A percentile compares a stretch with the other conserved stretches of the same genome.
Conservation (phyloP, 2,329 filamentous ascomycete species). For the Cylindrodendrum hubeiense region DNA sequence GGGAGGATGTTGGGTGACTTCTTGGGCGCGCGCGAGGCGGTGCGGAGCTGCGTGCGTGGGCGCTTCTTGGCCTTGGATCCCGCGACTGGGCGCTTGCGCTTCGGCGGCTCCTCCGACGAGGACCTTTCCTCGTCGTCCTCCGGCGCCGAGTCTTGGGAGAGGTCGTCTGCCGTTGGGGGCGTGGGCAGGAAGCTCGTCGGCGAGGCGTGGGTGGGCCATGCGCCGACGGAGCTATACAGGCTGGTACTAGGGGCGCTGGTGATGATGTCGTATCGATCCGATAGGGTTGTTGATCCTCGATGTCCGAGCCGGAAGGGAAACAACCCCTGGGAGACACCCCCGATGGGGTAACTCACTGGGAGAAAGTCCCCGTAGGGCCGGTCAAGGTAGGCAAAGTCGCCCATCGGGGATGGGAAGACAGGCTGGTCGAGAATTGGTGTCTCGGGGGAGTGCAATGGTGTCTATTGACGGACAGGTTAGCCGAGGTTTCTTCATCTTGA, state of each 20-base stretch:
- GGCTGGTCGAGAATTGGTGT: constrained; percentile 41
- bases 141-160: constrained; percentile 34
- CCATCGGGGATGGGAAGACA: constrained; percentile 38
- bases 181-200: constrained; percentile 41
- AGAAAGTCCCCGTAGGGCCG: constrained; percentile 39
- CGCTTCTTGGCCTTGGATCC: constrained; percentile 28
- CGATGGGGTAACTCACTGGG: constrained; percentile 31
- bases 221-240: constrained; percentile 28
- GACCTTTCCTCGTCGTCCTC: constrained; percentile 17
- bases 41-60: constrained; percentile 39
- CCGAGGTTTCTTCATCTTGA: background rate
- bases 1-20: constrained; percentile 37
- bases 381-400: constrained; percentile 42
- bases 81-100: constrained; percentile 33
- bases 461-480: constrained; percentile 25
- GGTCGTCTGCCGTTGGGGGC: constrained; percentile 40
- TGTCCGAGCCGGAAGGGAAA: constrained; percentile 34
- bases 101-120: constrained; percentile 28
- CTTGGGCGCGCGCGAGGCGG: constrained; percentile 43
- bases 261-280: constrained; percentile 39
- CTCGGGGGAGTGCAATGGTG: constrained; percentile 39
- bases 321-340: constrained; percentile 32
- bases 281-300: constrained; percentile 32
- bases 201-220: constrained; percentile 42
- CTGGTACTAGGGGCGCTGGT: constrained; percentile 24